Base-by-base conservation (phyloP, 2,329 filamentous ascomycete species). In the Hypoxylon sp. region DNA sequence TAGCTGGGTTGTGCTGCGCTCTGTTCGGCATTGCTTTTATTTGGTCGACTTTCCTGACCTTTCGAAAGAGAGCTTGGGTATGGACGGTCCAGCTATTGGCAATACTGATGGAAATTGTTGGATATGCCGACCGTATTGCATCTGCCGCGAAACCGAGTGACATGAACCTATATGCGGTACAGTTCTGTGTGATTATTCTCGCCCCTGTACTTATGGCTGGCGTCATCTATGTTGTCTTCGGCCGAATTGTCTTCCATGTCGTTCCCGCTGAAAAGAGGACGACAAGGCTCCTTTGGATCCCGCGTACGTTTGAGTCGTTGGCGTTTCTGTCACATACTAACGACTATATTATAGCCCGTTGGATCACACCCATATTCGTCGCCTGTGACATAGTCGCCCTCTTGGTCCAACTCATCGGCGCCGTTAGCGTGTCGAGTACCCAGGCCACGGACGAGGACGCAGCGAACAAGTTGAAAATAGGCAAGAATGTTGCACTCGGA, bases 171-270 rank as follows among this genome's bases (percentile, higher is more conserved):
- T 81, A 78, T 51, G 77, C 79, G 17, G 62, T 78, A 19, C 80
- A 82, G 61, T 80, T 80, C 59, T 72, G 75, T n/a, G 70, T 80
- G 21, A 74, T 80, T 17, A 76, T 81, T 36, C 74, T 81, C 23
- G 77, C 80, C 0, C 80, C 80, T 0, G 77, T 81, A 2, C 71
- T 81, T 23, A 81, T 82, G 78, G 79, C 80, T 21, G 80, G 78
- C 3, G 77, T 75, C 46, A 76, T 80, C 60, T 82, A 82, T 58
- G 75, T 81, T 53, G 69, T 78, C 23, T 81, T 81, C 64, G 76
- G 79, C 34, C 79, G 80, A 25, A 79, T 81, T 53, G 73, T 81
- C 17, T 80, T 80, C 61, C 75, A 78, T 30, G 73, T 80, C n/a
- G 76, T 82, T 2, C 80, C 79, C 0, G 59, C 71, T 3, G 71